Percentiles rank a stretch among this genome's conserved stretches.
phyloP scores from a whole-genome alignment of 2,329 filamentous ascomycete species.

The Beauveria varroae region DNA sequence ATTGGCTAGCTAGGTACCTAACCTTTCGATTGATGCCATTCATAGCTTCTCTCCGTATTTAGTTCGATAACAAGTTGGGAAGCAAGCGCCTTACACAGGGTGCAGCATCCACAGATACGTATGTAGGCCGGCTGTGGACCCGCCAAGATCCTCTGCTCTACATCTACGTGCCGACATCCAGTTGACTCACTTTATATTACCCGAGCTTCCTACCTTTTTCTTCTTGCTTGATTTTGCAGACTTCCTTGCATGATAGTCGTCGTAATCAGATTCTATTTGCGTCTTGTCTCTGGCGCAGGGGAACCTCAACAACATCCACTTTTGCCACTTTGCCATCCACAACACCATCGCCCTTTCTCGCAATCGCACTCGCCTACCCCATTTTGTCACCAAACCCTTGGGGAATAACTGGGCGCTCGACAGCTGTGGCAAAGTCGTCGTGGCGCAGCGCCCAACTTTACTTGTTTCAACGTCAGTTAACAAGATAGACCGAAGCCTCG shows the following conservation, averaged over 20 bases:
- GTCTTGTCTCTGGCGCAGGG: neutral
- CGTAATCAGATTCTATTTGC: neutral
- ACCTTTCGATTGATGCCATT: slow-evolving; percentile 3
- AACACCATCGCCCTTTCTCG: neutral
- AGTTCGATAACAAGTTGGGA: too few species aligned
- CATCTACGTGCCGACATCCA: neutral
- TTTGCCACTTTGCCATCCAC: neutral
- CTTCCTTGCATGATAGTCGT: neutral
- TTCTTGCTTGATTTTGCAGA: neutral
- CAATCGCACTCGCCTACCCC: neutral
- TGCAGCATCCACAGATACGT: too few species aligned
- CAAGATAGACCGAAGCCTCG: neutral
- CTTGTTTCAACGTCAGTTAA: neutral
- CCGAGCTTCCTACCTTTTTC: neutral
- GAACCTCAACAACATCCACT: neutral
- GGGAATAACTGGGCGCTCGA: neutral
- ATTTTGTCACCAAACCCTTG: neutral
- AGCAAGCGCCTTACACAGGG: neutral
- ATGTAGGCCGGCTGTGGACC: neutral
- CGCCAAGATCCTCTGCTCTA: slow-evolving; percentile 5
- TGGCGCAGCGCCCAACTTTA: neutral
- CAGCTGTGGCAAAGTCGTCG: slow-evolving; percentile 7
- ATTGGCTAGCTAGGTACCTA: neutral
- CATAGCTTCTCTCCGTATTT: neutral
- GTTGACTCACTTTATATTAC: slow-evolving; percentile 1